Base-by-base conservation (phyloP, 108 stramenopile species). In the Skeletonema menzelii region DNA sequence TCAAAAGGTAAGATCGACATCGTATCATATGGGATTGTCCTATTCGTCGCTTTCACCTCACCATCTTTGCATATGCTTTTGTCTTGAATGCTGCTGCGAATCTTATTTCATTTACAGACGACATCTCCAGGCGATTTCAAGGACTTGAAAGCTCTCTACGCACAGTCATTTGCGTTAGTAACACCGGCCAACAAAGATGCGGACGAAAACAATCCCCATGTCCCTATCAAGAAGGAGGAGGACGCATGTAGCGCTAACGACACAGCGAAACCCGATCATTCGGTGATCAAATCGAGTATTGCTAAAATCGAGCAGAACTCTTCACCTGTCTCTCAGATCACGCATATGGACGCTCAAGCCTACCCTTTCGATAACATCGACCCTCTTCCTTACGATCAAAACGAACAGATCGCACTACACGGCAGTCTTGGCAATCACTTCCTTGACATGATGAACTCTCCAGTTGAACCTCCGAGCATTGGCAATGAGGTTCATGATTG, bases 291-390 rank as follows among this genome's bases (percentile, higher is more conserved):
- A 11, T n/a, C 49, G 22, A 53, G 49, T 53, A 8, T 4, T 10
- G 8, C 22, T 7, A 10, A 22, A 6, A 53, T 20, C 17, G 49
- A 53, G 49, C 49, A 53, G 49, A 22, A 22, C 8, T 53, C 20
- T 53, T 53, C 49, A 24, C 49, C 49, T n/a, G 6, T 22, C 8
- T 53, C 49, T 24, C 49, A 53, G 19, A 3, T 53, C 8, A 53
- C 49, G 49, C 49, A 53, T 2, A 53, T 53, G 49, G 49, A 53
- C 22, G n/a, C 49, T 8, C 8, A 53, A 53, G 49, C 22, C 8
- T 53, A 53, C 49, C 2, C 20, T 53, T 53, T 53, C 38, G 62
- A 70, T 7, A 66, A 79, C 55, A 55, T 72, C 31, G 77, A 79
- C 20, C 77, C 77, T 24, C 53, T 79, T 31, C 66, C 77, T 28